Evolutionary conservation across 306 rosid genomes (phyloP), one percentile per base, ranked within the genome.

Genomic region (Castanea crenata): DNA sequence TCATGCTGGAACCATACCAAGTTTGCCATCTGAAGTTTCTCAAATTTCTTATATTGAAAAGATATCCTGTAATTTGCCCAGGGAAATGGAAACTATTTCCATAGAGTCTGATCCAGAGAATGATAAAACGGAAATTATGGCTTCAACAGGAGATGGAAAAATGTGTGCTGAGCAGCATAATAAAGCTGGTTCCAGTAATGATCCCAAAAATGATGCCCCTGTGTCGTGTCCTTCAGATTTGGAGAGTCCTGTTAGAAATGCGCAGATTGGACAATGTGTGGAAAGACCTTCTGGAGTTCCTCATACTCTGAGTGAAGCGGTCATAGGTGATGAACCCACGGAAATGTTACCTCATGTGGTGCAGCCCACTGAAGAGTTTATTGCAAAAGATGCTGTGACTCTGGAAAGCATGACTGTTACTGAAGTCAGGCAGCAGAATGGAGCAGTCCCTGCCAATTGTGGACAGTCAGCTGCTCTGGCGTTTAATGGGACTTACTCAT

Each of bases 401-500:
- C 56, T 71, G 4, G 41, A 38, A 62, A 52, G 79, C 71, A 31
- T 71, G 75, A 56, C 69, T 75, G 71, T 71, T 75, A 55, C 70
- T 5, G 78, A 75, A 74, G 81, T 64, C 71, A 79, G 70, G 69
- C 74, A 25, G 35, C 27, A 44, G 44, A 3, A 19, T 75, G 25
- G 56, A 71, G 79, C 10, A 49, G 57, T 14, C 61, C 64, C 55
- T 75, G 78, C 69, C 62, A 65, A 71, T 74, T 63, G 55, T 64
- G 68, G 38, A 25, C 83, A 75, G 61, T 62, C 85, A 46, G 51
- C 78, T 74, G 27, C 58, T 44, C 25, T 25, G 73, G 78, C 51
- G 49, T 74, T 78, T 75, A 25, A 71, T 57, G 79, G 73, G 70
- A 79, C 76, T 56, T 35, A 61, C 64, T 71, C 79, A 74, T 71